Conservation (phyloP, 768 basidiomycete genomes). For the Collybia mongolica region DNA sequence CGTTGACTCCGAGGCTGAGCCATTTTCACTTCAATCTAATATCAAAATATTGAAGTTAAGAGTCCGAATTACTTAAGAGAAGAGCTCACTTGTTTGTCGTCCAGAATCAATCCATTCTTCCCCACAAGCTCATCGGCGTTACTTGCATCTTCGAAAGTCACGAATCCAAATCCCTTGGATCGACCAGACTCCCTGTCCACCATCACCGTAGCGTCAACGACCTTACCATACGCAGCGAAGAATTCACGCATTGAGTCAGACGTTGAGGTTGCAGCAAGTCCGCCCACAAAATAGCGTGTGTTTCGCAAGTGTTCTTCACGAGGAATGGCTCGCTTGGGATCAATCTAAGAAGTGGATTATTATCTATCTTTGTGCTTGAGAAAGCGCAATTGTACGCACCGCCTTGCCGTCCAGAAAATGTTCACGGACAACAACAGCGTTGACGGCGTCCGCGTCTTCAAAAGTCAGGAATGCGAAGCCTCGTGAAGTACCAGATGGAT, state of each 20-base stretch:
- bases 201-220: constrained; percentile 86
- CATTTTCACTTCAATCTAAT: constrained; percentile 78
- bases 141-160: constrained; percentile 71
- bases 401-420: constrained; percentile 80
- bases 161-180: constrained; percentile 84
- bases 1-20: constrained; percentile 73
- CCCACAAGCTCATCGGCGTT: constrained; percentile 68
- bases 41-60: not conserved
- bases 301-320: constrained; percentile 75
- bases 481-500: constrained; percentile 69
- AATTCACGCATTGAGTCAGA: constrained; percentile 70
- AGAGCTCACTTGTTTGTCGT: constrained; percentile 68
- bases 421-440: constrained; percentile 60
- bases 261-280: constrained; percentile 64
- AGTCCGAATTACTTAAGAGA: not conserved
- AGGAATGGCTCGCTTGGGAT: constrained; percentile 86
- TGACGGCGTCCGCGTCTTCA: constrained; percentile 62
- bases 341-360: constrained; percentile 51
- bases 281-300: constrained; percentile 82
- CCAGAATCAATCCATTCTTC: constrained; percentile 64
- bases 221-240: constrained; percentile 72
- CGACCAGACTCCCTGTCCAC: constrained; percentile 73
- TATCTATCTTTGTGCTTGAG: constrained; percentile 1
- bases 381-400: constrained; percentile 32
- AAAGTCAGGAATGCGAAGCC: constrained; percentile 89